A percentile compares a stretch with the other conserved stretches of the same genome.
Evolutionary conservation across 495 filamentous ascomycete genomes (phyloP).

Genomic region (Penicillium turbatum): DNA sequence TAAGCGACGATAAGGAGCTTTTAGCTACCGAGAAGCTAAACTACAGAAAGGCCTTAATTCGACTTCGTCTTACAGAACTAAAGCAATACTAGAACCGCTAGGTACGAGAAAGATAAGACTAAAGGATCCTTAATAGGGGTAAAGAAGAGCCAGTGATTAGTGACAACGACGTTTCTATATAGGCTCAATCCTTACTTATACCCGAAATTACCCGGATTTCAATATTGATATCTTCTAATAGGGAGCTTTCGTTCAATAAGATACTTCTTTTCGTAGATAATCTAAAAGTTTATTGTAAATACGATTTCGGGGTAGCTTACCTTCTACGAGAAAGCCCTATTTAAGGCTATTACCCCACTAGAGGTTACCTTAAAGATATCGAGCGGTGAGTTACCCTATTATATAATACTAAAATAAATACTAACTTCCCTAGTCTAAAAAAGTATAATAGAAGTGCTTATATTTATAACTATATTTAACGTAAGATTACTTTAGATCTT

Average conservation of each 20-base stretch:
- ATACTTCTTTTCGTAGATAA: slow-evolving; percentile 22
- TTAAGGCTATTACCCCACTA: slow-evolving; percentile 14
- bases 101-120: slow-evolving; percentile 16
- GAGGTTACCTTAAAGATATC: slow-evolving; percentile 12
- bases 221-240: slow-evolving; percentile 16
- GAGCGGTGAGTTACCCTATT: slow-evolving; percentile 3
- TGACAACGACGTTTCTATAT: slow-evolving; percentile 13
- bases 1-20: slow-evolving; percentile 1
- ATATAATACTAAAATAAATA: slow-evolving; percentile 12
- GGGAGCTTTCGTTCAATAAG: slow-evolving; percentile 18
- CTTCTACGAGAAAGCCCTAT: slow-evolving; percentile 18
- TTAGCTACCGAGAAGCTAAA: slow-evolving; percentile 13
- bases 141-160: slow-evolving; percentile 13
- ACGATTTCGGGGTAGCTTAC: slow-evolving; percentile 21
- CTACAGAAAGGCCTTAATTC: slow-evolving; percentile 13
- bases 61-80: slow-evolving; percentile 11
- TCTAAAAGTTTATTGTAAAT: slow-evolving; percentile 15
- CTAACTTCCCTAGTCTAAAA: slow-evolving; percentile 14
- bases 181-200: slow-evolving; percentile 19
- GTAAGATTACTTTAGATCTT: slow-evolving; percentile 7
- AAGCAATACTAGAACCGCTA: slow-evolving; percentile 16
- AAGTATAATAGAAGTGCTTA: slow-evolving; percentile 18
- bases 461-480: slow-evolving; percentile 15
- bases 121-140: slow-evolving; percentile 15
- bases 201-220: slow-evolving; percentile 16